Base-by-base conservation (phyloP, 2,329 filamentous ascomycete species). In the Paradendryphiella salina region DNA sequence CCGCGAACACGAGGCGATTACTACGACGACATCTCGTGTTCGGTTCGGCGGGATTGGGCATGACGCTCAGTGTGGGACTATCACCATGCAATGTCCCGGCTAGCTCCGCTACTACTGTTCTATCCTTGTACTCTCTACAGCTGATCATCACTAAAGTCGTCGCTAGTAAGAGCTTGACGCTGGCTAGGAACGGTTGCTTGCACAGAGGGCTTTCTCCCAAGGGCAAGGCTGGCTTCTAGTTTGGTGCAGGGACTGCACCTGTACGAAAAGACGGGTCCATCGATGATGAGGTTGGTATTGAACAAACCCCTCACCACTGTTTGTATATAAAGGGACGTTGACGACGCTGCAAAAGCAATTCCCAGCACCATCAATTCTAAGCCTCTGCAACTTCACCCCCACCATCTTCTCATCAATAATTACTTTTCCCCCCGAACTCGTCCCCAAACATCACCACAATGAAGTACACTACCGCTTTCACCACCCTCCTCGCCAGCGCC, bases 391-490 rank as follows among this genome's bases (percentile, higher is more conserved):
- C 36, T 31, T 36, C 34, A 13, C 13, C 32, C 17, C 38, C 29
- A 40, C 21, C 29, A n/a, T 13, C 28, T 40, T 32, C 14, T 8
- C 18, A 43, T 6, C 21, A 31, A 59, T n/a, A 42, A 43, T 31
- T 54, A 52, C 47, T 60, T 62, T 40, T 38, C 13, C 26, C 20
- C 20, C 38, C 28, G 23, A 18, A 5, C 26, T 7, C 7, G 17
- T 2, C 21, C 57, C 40, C 44, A 41, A 23, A 41, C 35, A 37
- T 33, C 38, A 15, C 51, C 56, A 69, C 45, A 15, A 74, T 74
- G 72, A 73, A 73, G 66, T 66, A 62, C 58, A 46, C 63, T 42
- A 17, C 66, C 57, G 62, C 45, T 38, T 21, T 52, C 34, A 33
- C 45, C 13, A 31, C 50, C 5, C 29, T 52, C 39, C 7, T 48